phyloP scores from a whole-genome alignment of 2,329 filamentous ascomycete genomes.

The Chrysoporthe puriensis region DNA sequence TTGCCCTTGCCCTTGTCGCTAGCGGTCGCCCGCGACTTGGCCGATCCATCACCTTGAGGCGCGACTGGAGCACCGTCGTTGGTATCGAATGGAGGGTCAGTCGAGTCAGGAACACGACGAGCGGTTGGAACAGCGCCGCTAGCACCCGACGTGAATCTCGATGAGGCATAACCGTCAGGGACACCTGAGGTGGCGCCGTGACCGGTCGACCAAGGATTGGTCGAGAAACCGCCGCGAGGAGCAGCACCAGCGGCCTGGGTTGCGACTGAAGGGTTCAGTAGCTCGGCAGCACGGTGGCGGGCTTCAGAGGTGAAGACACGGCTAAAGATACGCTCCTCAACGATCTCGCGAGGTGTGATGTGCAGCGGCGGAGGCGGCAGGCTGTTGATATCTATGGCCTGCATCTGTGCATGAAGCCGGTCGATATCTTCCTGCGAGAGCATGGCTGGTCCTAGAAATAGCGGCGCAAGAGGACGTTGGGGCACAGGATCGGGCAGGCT shows the following conservation, averaged over 20 bases:
- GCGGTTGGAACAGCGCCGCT: background rate
- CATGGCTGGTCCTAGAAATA: background rate
- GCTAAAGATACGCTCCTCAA: background rate
- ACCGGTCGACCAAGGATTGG: background rate
- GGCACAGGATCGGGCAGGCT: background rate
- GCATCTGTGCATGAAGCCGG: background rate
- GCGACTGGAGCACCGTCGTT: background rate
- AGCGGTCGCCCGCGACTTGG: background rate
- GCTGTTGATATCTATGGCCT: background rate
- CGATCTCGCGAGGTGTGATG: background rate
- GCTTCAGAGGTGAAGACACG: background rate
- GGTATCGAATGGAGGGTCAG: background rate
- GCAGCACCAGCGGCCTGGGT: background rate
- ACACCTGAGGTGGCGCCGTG: too few relatives aligned
- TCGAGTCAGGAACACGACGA: background rate
- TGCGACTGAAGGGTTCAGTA: background rate
- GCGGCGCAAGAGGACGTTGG: background rate
- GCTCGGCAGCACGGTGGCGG: background rate
- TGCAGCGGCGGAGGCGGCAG: background rate
- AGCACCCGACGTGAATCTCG: background rate
- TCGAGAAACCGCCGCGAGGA: background rate
- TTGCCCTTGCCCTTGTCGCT: background rate
- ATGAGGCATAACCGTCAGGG: background rate
- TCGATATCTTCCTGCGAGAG: background rate
- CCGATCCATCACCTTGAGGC: background rate